These are phyloP conservation scores for Heterobasidion parviporum DNA, from an alignment of 1,284 basidiomycete species.

Conservation along the genomic window DNA sequence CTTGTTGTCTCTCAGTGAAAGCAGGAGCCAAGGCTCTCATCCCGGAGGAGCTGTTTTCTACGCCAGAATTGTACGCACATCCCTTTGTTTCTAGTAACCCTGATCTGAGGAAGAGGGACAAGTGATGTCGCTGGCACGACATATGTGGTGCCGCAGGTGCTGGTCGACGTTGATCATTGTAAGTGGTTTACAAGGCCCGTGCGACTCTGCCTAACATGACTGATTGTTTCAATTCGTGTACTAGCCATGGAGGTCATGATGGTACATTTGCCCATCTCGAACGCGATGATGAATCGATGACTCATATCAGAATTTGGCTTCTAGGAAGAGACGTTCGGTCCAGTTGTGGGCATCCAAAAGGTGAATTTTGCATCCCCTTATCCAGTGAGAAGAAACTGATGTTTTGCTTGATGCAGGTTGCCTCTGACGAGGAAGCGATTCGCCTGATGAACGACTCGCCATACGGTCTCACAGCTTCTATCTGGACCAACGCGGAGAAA, in stretches of 20 bases:
- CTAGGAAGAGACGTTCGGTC: conserved; percentile 89
- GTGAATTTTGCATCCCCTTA: conserved; percentile 26
- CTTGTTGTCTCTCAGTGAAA: conserved; percentile 36
- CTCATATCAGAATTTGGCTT: background rate
- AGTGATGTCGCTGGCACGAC: conserved; percentile 54
- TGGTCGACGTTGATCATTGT: conserved; percentile 85
- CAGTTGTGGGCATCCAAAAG: conserved; percentile 87
- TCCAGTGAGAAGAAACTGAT: background rate
- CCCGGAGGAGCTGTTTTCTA: conserved; percentile 61
- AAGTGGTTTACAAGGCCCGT: conserved; percentile 21
- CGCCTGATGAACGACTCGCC: conserved; percentile 93
- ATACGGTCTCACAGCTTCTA: conserved; percentile 87
- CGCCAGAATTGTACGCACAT: conserved; percentile 48
- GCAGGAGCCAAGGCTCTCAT: conserved; percentile 76
- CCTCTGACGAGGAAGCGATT: conserved; percentile 80
- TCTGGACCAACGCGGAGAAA: conserved; percentile 78
- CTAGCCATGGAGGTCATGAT: conserved; percentile 89
- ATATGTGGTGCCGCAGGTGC: conserved; percentile 84
- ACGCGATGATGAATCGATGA: background rate
- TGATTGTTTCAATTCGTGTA: background rate
- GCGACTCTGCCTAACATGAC: background rate
- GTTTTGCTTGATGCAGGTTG: conserved; percentile 36
- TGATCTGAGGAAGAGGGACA: background rate
- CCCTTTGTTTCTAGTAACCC: background rate
- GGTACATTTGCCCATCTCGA: conserved; percentile 25